phyloP scores from a whole-genome alignment of 768 basidiomycete genomes.

The Trametes gibbosa region DNA sequence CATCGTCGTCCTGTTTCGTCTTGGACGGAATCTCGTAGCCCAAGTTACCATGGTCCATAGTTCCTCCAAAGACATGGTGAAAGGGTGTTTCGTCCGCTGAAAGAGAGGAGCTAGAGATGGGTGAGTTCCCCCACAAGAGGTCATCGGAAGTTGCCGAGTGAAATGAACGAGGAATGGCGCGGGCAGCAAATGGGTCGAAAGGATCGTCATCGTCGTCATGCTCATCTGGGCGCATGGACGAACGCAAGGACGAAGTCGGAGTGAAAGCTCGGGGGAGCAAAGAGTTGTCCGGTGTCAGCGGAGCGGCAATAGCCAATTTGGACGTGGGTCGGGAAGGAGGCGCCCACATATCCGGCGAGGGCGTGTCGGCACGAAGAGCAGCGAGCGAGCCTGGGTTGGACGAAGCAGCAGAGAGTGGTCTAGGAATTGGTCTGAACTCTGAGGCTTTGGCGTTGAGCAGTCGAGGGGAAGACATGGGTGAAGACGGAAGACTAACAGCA shows the following conservation, averaged over 20 bases:
- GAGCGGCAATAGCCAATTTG: constrained; percentile 90
- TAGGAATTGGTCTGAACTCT: constrained; percentile 83
- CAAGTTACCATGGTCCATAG: constrained; percentile 13
- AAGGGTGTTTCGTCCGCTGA: constrained; percentile 48
- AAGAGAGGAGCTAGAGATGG: constrained; percentile 47
- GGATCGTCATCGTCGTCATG: constrained; percentile 80
- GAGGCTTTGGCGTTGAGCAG: constrained; percentile 86
- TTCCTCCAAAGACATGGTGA: constrained; percentile 12
- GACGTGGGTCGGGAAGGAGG: constrained; percentile 71
- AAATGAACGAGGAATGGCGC: constrained; percentile 52
- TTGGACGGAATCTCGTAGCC: constrained; percentile 7
- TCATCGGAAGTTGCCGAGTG: constrained; percentile 64
- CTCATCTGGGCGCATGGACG: constrained; percentile 57
- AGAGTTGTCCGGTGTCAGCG: constrained; percentile 72
- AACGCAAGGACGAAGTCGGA: constrained; percentile 67
- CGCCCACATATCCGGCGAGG: constrained; percentile 90
- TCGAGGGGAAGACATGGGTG: constrained; percentile 82
- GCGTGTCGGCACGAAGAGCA: constrained; percentile 65
- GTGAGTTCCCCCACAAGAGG: constrained; percentile 51
- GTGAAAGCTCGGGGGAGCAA: constrained; percentile 54
- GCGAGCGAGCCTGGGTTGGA: constrained; percentile 54
- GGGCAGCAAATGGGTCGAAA: constrained; percentile 72
- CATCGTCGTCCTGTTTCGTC: constrained; percentile 24
- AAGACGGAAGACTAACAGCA: constrained; percentile 79
- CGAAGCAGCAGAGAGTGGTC: constrained; percentile 74